Base-by-base conservation (phyloP, 495 filamentous ascomycete genomes). In the Rusavskia elegans region DNA sequence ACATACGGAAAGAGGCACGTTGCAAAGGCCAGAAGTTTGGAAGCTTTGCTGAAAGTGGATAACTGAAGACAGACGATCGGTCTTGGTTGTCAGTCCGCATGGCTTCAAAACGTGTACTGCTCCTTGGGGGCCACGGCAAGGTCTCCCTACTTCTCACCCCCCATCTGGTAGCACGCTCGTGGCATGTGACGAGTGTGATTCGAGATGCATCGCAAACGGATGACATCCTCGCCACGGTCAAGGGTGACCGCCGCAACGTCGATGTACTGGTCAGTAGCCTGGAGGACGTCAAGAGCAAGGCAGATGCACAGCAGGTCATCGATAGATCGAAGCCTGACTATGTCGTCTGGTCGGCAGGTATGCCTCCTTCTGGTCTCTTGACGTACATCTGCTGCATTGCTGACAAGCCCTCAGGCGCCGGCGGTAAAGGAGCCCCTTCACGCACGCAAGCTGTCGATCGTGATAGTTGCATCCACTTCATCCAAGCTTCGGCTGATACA, bases 111-210 rank as follows among this genome's bases (percentile, higher is more conserved):
- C 19, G 80, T 59, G 77, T 87, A 51, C 77, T 88, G 46, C 67
- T 92, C 39, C 79, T 93, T 39, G 87, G 87, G 55, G 85, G 85
- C 57, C 85, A 86, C 69, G 87, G 87, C 66, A 87, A 86, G 64
- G 64, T 92, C 45, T 77, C 84, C 53, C 77, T 83, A 38, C 70
- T 83, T n/a, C 71, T 90, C 11, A 92, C 85, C n/a, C 80, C 79
- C 1, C 71, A 86, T 50, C 78, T 90, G 37, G 73, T 89, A 51
- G 74, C 78, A 42, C 76, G 79, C 54, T 77, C 76, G 54, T 89
- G 86, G 79, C 75, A 73, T 54, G 78, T 94, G 23, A 87, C 82
- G 51, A 85, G 80, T 64, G 70, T 92, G 40, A 83, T 94, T 62
- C 83, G 86, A 57, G 76, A 78, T 58, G 68, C 77, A 10, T 76